phyloP scores from a whole-genome alignment of 176 grass and related monocot genomes.

The Thinopyrum elongatum region DNA sequence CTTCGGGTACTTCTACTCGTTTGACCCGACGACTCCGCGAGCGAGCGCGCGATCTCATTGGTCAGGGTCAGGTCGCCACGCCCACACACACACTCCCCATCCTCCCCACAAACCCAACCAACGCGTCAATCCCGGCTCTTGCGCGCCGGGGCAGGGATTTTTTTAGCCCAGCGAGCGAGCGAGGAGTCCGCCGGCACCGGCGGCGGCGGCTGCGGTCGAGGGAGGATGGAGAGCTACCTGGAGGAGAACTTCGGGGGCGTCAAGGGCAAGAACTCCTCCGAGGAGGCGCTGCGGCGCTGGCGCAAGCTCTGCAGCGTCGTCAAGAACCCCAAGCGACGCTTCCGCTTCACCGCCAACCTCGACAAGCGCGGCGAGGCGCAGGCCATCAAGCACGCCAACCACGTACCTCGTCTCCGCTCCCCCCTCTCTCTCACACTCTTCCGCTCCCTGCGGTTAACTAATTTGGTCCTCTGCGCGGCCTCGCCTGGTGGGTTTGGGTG shows the following conservation, averaged over 20 bases:
- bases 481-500: background rate
- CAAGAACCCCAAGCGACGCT: slow-evolving; percentile 95
- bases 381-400: slow-evolving; percentile 86
- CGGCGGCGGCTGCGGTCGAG: background rate
- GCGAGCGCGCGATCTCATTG: background rate
- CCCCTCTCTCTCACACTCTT: too few species aligned
- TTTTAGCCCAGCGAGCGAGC: too few species aligned
- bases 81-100: background rate
- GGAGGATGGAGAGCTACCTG: slow-evolving; percentile 60
- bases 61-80: background rate
- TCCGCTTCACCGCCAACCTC: slow-evolving; percentile 97
- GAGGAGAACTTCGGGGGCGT: slow-evolving; percentile 60
- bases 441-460: background rate
- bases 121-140: background rate
- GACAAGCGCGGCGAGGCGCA: slow-evolving; percentile 73
- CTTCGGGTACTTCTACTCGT: background rate
- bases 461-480: background rate
- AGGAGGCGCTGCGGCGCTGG: slow-evolving; percentile 89
- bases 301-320: slow-evolving; percentile 77
- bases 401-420: background rate
- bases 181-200: too few species aligned
- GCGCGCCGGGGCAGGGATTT: background rate
- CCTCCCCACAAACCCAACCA: background rate
- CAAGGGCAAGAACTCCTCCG: slow-evolving; percentile 69
- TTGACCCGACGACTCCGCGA: background rate